Evolutionary conservation across 2,329 filamentous ascomycete genomes (phyloP).

Genomic region (Verticillium nonalfalfae): DNA sequence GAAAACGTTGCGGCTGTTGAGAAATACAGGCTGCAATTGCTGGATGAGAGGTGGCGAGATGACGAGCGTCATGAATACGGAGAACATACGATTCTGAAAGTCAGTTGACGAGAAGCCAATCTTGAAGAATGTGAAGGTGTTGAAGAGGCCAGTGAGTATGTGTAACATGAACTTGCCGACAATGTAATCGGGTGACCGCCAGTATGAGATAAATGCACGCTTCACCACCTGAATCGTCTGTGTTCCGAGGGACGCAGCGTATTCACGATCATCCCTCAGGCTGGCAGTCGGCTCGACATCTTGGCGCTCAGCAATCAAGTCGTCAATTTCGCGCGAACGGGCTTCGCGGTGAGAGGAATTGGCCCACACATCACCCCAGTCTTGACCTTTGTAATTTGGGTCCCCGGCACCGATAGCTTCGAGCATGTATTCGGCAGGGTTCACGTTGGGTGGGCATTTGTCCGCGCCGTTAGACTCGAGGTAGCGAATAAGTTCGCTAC

Average conservation of each 20-base stretch:
- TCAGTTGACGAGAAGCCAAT: constrained; percentile 51
- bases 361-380: constrained; percentile 59
- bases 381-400: constrained; percentile 51
- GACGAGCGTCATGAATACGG: constrained; percentile 70
- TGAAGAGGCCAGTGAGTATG: constrained; percentile 59
- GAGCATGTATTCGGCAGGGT: constrained; percentile 47
- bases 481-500: constrained; percentile 40
- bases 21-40: constrained; percentile 68
- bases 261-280: constrained; percentile 50
- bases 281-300: constrained; percentile 25
- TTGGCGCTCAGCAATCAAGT: constrained; percentile 40
- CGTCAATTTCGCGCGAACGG: constrained; percentile 42
- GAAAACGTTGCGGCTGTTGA: constrained; percentile 61
- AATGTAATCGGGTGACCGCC: constrained; percentile 58
- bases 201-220: constrained; percentile 56
- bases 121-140: constrained; percentile 65
- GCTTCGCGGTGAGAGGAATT: constrained; percentile 40
- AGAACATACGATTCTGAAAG: constrained; percentile 67
- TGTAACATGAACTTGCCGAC: constrained; percentile 57
- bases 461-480: constrained; percentile 42
- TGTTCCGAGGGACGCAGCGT: constrained; percentile 49
- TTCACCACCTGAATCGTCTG: constrained; percentile 50
- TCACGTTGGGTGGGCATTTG: constrained; percentile 39
- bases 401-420: constrained; percentile 56
- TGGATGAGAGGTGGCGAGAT: constrained; percentile 71